phyloP scores from a whole-genome alignment of 192 early-diverging fungal genomes.

The Oehlia diaphana region DNA sequence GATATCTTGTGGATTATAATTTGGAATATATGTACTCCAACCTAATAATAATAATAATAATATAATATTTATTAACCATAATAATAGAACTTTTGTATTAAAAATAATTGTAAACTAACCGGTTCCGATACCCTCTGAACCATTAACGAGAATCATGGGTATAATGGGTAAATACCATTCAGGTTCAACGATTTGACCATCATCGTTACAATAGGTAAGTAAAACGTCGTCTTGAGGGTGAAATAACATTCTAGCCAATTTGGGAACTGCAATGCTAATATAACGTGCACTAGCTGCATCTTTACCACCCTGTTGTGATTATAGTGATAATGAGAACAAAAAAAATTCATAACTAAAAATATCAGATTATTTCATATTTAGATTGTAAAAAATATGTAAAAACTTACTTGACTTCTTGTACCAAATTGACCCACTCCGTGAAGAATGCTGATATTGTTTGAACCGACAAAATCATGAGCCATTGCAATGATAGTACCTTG shows the following conservation, averaged over 20 bases:
- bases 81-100: background rate
- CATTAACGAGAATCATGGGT: conserved; percentile 94
- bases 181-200: conserved; percentile 91
- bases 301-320: conserved; percentile 67
- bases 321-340: too few species aligned
- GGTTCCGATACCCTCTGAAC: conserved; percentile 94
- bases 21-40: conserved; percentile 79
- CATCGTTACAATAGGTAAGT: conserved; percentile 82
- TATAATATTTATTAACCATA: background rate
- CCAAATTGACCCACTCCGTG: conserved; percentile 91
- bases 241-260: conserved; percentile 77
- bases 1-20: conserved; percentile 86
- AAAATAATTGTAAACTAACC: conserved; percentile 42
- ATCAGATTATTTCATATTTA: too few species aligned
- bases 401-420: conserved; percentile 62
- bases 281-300: conserved; percentile 97
- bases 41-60: conserved; percentile 27
- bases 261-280: conserved; percentile 77
- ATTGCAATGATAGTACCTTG: conserved; percentile 84
- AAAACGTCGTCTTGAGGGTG: conserved; percentile 82
- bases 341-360: too few species aligned
- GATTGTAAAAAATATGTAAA: too few species aligned
- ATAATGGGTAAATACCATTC: conserved; percentile 93
- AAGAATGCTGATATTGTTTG: conserved; percentile 89
- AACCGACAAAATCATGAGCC: conserved; percentile 94